phyloP scores from a whole-genome alignment of 495 filamentous ascomycete genomes.

The Penicillium verhagenii region DNA sequence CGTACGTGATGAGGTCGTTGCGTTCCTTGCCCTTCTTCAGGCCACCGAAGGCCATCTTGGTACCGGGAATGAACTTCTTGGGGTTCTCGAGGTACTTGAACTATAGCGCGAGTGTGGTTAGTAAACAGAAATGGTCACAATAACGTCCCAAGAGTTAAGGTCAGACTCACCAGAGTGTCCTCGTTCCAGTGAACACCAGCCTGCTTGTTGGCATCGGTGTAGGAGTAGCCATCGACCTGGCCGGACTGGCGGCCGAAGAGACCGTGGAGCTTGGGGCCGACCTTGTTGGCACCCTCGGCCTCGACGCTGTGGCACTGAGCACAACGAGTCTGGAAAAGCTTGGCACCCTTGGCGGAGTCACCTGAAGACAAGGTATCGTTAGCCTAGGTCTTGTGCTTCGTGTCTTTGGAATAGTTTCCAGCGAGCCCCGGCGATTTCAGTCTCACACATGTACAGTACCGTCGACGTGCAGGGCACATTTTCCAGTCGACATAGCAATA shows the following conservation, averaged over 20 bases:
- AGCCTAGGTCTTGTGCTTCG: constrained; percentile 17
- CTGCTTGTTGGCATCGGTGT: constrained; percentile 99
- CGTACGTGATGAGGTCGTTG: constrained; percentile 98
- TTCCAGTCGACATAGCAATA: constrained; percentile 31
- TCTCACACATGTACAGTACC: constrained; percentile 29
- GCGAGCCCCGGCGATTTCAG: constrained; percentile 21
- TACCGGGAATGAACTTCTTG: constrained; percentile 97
- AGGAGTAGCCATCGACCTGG: constrained; percentile 85
- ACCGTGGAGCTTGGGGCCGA: constrained; percentile 94
- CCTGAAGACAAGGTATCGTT: constrained; percentile 53
- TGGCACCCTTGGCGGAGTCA: constrained; percentile 94
- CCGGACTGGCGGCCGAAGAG: constrained; percentile 97
- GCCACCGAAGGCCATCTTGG: constrained; percentile 99
- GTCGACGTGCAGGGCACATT: constrained; percentile 27
- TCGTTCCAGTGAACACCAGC: constrained; percentile 90
- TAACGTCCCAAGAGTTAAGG: not conserved
- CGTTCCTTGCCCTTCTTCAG: constrained; percentile 99
- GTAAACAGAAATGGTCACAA: not conserved
- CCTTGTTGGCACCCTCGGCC: constrained; percentile 86
- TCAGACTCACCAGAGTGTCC: constrained; percentile 70
- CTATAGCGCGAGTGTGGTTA: constrained; percentile 37
- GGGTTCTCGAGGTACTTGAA: constrained; percentile 90
- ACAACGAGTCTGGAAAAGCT: constrained; percentile 99
- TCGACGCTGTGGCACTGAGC: constrained; percentile 97
- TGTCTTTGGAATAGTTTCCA: not conserved